A percentile compares a stretch with the other conserved stretches of the same genome.
Evolutionary conservation across 148 eudicot species (phyloP).

Genomic region (Camellia lanceoleosa): DNA sequence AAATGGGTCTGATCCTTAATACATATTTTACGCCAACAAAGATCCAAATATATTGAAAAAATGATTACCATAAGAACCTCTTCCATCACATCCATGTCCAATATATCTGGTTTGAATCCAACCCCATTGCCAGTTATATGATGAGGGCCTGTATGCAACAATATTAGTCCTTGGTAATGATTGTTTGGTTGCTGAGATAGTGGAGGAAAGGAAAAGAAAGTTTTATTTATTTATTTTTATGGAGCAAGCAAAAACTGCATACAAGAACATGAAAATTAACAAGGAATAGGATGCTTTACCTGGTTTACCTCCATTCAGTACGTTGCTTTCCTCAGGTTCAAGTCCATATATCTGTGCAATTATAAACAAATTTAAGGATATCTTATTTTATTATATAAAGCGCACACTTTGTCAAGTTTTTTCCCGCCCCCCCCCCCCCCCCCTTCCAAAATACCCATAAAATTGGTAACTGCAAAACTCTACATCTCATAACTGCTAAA

Average conservation of each 20-base stretch:
- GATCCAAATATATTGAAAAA: background rate
- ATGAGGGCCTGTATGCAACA: constrained; percentile 68
- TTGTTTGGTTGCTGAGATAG: too few relatives aligned
- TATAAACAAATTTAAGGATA: background rate
- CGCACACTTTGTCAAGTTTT: too few relatives aligned
- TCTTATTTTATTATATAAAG: too few relatives aligned
- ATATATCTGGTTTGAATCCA: constrained; percentile 90
- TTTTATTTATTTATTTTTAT: too few relatives aligned
- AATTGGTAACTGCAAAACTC: too few relatives aligned
- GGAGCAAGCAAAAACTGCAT: background rate
- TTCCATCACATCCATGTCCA: constrained; percentile 96
- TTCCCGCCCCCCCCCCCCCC: too few relatives aligned
- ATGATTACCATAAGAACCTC: constrained; percentile 79
- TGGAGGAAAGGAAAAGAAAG: too few relatives aligned
- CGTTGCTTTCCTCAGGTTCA: constrained; percentile 89
- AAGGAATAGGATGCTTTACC: constrained; percentile 34
- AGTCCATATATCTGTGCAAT: constrained; percentile 72
- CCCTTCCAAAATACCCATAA: too few relatives aligned
- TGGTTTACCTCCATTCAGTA: constrained; percentile 97
- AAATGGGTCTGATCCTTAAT: background rate
- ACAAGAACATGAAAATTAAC: background rate
- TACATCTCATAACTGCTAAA: too few relatives aligned
- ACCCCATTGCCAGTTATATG: constrained; percentile 93
- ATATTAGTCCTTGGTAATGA: background rate
- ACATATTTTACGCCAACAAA: background rate